Evolutionary conservation across 2,329 filamentous ascomycete genomes (phyloP), one percentile per base, ranked within the genome.

Genomic region (Ceratocystis cacaofunesta): DNA sequence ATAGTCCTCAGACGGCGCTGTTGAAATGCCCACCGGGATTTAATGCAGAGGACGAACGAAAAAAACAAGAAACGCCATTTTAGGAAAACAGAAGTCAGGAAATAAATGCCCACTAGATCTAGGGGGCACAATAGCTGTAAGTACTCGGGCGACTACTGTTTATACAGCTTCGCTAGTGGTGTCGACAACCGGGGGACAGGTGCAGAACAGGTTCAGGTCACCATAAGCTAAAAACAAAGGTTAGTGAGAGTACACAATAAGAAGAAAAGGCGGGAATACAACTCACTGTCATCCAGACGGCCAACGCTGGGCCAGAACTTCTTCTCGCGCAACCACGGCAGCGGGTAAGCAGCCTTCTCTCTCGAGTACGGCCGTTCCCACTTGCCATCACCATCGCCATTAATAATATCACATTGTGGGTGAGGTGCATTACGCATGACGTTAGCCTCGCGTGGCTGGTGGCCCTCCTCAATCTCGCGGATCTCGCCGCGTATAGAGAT

Each of bases 251-350:
- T 15, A 15, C 10, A 3, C 12, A 15, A 4, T 36, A 22, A 12
- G 36, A 19, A 19, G 58, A 2, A 15, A 19, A 22, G 5, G 32
- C 57, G 41, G 12, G 22, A 12, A 19, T 22, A 25, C 3, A 60
- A 80, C 87, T 80, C 76, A 92, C 89, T 82, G 79, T 96, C 92
- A 74, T 97, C 89, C 22, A 96, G 80, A 74, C 92, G 82, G 5
- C 88, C 90, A 15, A 96, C 90, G 44, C 80, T 86, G 0, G 92
- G 92, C 92, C 92, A 97, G 78, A 96, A 96, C 80, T 97, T 97
- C 87, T 95, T 96, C 83, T 96, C 89, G 74, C 84, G 83, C 68
- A 97, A 77, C 76, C 84, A 95, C 0, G 85, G 79, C 68, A 95
- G 74, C 19, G 92, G 92, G 74, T 96, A 97, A 0, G 90, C 92